Conservation (phyloP, 306 rosid genomes). For the Medicago ruthenica region DNA sequence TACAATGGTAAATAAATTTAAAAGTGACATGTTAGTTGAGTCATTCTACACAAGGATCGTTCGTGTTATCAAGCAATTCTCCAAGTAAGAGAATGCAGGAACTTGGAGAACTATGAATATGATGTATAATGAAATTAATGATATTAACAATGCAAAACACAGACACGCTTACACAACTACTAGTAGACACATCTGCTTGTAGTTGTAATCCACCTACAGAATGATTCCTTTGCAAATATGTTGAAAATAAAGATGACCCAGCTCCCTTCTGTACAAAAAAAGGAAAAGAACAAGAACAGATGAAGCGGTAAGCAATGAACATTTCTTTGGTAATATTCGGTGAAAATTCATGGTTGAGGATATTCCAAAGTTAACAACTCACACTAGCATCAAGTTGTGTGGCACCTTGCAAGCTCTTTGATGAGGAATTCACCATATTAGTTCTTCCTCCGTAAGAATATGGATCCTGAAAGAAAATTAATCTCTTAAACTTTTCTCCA, state of each 20-base stretch:
- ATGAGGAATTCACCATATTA: slow-evolving; percentile 42
- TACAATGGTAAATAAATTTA: too few relatives aligned
- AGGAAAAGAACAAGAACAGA: not conserved
- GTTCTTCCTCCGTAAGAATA: slow-evolving; percentile 44
- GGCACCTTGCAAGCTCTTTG: slow-evolving; percentile 45
- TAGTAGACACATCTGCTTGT: slow-evolving; percentile 32
- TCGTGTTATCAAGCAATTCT: too few relatives aligned
- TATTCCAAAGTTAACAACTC: slow-evolving; percentile 40
- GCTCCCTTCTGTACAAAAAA: slow-evolving; percentile 9
- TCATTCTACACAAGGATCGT: too few relatives aligned
- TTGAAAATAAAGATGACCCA: slow-evolving; percentile 3
- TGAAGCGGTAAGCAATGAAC: not conserved
- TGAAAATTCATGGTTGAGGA: slow-evolving; percentile 13
- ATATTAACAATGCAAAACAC: slow-evolving; percentile 34
- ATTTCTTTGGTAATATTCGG: not conserved
- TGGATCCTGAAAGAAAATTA: slow-evolving; percentile 66
- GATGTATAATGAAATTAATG: not conserved
- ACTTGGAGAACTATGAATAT: too few relatives aligned
- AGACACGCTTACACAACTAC: slow-evolving; percentile 53
- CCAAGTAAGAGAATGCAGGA: too few relatives aligned
- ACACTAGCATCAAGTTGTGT: slow-evolving; percentile 44
- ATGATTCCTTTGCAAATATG: slow-evolving; percentile 39
- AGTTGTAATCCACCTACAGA: slow-evolving; percentile 33
- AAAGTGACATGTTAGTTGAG: too few relatives aligned
- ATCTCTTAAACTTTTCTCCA: slow-evolving; percentile 1